Conservation (phyloP, 1,284 basidiomycete genomes). For the Rhodofomes roseus region DNA sequence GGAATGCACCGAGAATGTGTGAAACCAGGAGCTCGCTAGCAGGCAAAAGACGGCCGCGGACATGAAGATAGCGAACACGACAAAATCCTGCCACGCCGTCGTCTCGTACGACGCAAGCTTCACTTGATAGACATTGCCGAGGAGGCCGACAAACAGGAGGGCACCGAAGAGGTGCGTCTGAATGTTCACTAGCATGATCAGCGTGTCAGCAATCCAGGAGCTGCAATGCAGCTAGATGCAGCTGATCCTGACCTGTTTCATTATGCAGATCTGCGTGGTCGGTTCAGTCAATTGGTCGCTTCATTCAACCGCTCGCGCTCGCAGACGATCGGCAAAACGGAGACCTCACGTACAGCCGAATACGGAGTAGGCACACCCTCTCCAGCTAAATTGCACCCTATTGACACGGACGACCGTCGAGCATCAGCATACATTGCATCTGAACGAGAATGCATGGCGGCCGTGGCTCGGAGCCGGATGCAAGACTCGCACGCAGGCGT, state of each 20-base stretch:
- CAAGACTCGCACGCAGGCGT: too few species aligned
- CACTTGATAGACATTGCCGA: conserved; percentile 47
- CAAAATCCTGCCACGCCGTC: conserved; percentile 61
- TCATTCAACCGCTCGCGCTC: neutral
- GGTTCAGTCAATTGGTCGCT: neutral
- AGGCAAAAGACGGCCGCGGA: conserved; percentile 75
- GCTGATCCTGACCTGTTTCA: conserved; percentile 64
- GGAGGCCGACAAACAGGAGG: conserved; percentile 60
- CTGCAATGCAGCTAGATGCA: too few species aligned
- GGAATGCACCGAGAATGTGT: conserved; percentile 77
- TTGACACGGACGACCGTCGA: neutral
- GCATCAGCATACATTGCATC: neutral
- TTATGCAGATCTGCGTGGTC: conserved; percentile 71
- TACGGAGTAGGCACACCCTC: conserved; percentile 63
- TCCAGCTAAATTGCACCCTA: conserved; percentile 63
- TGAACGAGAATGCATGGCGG: too few species aligned
- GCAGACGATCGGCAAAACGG: neutral
- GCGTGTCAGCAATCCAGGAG: conserved; percentile 1
- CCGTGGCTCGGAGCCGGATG: too few species aligned
- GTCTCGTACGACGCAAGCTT: conserved; percentile 47
- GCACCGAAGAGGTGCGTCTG: conserved; percentile 84
- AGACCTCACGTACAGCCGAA: conserved; percentile 60
- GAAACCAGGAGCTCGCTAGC: conserved; percentile 72
- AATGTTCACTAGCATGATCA: conserved; percentile 69
- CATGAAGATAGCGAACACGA: conserved; percentile 68